Conservation (phyloP, 73 alveolate species). For the Paraurostyla sp. region DNA sequence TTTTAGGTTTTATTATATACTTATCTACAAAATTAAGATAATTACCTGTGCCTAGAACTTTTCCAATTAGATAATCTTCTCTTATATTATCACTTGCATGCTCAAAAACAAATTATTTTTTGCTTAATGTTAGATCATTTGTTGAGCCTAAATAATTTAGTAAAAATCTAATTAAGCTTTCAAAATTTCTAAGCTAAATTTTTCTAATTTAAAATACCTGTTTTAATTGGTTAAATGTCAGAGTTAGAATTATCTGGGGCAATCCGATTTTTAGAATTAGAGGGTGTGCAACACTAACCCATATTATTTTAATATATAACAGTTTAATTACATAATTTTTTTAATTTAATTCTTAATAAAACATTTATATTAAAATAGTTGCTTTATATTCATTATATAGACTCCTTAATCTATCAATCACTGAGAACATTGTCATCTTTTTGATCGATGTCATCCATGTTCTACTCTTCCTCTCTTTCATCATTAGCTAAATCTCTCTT, state of each 20-base stretch:
- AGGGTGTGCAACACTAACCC: slow-evolving; percentile 27
- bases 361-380: neutral
- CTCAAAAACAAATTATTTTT: slow-evolving; percentile 59
- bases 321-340: neutral
- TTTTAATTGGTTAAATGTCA: neutral
- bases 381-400: neutral
- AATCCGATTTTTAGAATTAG: neutral
- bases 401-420: neutral
- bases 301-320: neutral
- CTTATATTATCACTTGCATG: slow-evolving; percentile 68
- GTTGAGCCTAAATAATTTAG: neutral
- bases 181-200: no score
- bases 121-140: slow-evolving; percentile 21
- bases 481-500: neutral
- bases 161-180: no score
- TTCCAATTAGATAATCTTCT: slow-evolving; percentile 75
- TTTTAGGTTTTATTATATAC: neutral
- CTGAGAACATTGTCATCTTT: neutral
- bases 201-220: no score
- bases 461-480: neutral
- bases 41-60: slow-evolving; percentile 71
- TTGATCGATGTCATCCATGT: neutral
- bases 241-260: neutral
- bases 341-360: neutral
- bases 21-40: neutral